A percentile compares a stretch with the other conserved stretches of the same genome.
These are phyloP conservation scores for Oryza punctata DNA, from an alignment of 176 grass and related monocot species.

Conservation along the genomic window DNA sequence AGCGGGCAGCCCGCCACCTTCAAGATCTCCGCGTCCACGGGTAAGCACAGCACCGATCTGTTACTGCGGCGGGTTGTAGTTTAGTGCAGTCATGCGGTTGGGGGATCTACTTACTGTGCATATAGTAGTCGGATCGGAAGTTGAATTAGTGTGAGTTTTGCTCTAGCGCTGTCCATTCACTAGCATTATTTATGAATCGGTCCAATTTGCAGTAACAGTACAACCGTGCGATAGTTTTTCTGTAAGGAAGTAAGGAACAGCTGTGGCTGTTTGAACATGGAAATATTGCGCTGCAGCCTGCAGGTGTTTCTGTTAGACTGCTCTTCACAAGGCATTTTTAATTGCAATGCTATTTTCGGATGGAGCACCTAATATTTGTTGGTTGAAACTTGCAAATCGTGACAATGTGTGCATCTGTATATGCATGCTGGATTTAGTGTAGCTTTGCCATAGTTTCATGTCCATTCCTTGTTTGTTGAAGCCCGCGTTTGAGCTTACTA, in stretches of 20 bases:
- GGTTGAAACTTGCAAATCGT: not conserved
- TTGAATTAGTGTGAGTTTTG: not conserved
- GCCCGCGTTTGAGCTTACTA: not conserved
- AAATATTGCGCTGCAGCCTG: not conserved
- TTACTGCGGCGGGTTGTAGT: not conserved
- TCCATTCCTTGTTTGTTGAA: not conserved
- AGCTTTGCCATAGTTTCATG: not conserved
- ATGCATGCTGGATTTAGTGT: not conserved
- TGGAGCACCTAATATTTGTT: not conserved
- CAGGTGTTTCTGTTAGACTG: not conserved
- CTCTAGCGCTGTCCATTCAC: not conserved
- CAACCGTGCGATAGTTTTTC: not conserved
- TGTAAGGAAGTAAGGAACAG: not conserved
- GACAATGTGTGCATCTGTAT: not conserved
- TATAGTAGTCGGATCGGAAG: not conserved
- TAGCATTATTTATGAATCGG: not conserved
- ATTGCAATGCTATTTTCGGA: not conserved
- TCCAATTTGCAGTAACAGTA: not conserved
- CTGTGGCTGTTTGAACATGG: not conserved
- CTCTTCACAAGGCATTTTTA: not conserved
- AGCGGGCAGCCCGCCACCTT: constrained; percentile 69
- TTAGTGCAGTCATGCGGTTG: not conserved
- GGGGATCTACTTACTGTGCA: not conserved
- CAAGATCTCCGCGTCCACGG: constrained; percentile 74
- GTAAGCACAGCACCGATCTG: constrained; percentile 32